A percentile compares a stretch with the other conserved stretches of the same genome.
Evolutionary conservation across 2,329 filamentous ascomycete species (phyloP).

Genomic region (Zymoseptoria pseudotritici): DNA sequence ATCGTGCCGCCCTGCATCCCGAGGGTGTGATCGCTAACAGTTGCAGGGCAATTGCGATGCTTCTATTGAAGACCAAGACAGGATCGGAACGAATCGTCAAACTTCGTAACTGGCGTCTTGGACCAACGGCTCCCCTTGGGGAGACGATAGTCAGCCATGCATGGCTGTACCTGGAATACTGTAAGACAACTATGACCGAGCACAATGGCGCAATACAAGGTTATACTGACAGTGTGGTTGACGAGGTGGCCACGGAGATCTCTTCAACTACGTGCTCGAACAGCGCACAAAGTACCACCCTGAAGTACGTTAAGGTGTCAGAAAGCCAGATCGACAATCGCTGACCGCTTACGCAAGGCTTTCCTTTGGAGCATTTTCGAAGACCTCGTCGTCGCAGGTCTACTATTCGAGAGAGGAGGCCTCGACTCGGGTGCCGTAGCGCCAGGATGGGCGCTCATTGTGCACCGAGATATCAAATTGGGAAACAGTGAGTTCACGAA

Average conservation of each 20-base stretch:
- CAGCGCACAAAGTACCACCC: no score
- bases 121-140: neutral
- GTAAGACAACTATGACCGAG: neutral
- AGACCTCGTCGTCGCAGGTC: neutral
- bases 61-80: neutral
- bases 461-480: neutral
- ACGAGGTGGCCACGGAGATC: neutral
- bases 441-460: neutral
- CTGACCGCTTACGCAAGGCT: neutral
- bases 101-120: conserved; percentile 2
- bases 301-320: no score
- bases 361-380: neutral
- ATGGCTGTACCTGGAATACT: conserved; percentile 5
- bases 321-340: no score
- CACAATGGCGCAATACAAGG: no score
- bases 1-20: no score
- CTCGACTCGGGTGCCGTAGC: neutral
- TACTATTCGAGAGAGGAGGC: neutral
- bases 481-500: neutral
- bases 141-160: neutral
- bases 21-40: neutral
- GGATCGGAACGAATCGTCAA: neutral
- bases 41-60: neutral
- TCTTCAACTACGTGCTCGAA: neutral
- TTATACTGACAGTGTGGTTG: no score